Evolutionary conservation across 1,284 basidiomycete genomes (phyloP), one percentile per base, ranked within the genome.

Genomic region (Irpex sp.): DNA sequence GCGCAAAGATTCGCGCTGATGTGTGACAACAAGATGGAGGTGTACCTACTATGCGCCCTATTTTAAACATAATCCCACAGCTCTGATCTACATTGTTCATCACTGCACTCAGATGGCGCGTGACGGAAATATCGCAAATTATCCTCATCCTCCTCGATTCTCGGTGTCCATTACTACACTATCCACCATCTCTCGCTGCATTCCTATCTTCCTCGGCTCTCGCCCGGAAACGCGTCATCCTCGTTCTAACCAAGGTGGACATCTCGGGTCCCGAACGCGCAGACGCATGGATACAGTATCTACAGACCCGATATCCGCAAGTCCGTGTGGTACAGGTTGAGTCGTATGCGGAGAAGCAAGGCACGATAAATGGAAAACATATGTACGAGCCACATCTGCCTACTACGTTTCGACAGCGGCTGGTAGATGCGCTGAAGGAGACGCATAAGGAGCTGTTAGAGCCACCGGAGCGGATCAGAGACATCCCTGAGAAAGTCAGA

Each of bases 211-310:
- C 63, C 9, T 66, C 70, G 5, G 57, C 59, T 35, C 61, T 63
- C 57, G 62, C 61, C 70, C 71, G 69, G 5, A 79, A 81, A 53
- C 88, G 88, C 65, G 77, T 90, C 63, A 87, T 97, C 57, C 80
- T 97, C 50, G 88, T 95, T 49, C 81, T 95, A 11, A 96, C 94
- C 5, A 97, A 96, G 73, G 84, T 88, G 19, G 94, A 95, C 73
- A 89, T 72, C 55, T 72, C 75, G 37, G 76, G 74, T 56, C 72
- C 69, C 57, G 73, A 69, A 66, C 68, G 68, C 65, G 81, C 86
- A 4, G 76, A 79, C 4, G 85, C 85, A 0, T 96, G 94, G 94
- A 81, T 79, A 26, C 71, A 74, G 5, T 92, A 89, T 77, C 81
- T 95, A 31, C 78, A 79, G 33, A 63, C 75, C 17, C 80, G 74